Base-by-base conservation (phyloP, 192 early-diverging fungal species). In the Entomortierella chlamydospora region DNA sequence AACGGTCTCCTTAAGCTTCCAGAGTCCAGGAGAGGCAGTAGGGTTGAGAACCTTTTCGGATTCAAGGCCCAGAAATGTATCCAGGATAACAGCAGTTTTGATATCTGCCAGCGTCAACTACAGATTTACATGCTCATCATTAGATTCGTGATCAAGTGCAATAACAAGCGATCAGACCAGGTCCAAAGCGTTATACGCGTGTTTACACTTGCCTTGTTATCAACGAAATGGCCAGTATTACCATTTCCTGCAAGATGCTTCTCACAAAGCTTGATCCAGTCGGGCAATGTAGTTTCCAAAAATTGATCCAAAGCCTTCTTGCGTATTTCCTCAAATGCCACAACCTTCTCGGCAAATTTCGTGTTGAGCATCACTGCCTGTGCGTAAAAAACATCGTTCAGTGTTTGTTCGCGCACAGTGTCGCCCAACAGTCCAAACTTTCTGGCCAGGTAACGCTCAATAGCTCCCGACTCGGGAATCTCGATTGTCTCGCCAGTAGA, bases 401-500 rank as follows among this genome's bases (percentile, higher is more conserved):
- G 70, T 0, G 81, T 85, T 61, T 72, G 53, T 13, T 67, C 71
- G 18, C 63, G 51, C 25, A 55, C 41, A 31, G 73, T 70, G 1
- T 43, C 20, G 22, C 68, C 72, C 37, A 68, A 58, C 0, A 88
- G 30, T 4, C 23, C 42, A 43, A 73, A 74, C 58, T 81, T 85
- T 26, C 43, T 52, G 29, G 83, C 84, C 2, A 88, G 78, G 34
- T 84, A 85, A 7, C 85, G 74, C 51, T 84, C 84, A 33, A 88
- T 88, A 11, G 80, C 84, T 0, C 43, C 41, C 1, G 84, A 80
- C 20, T 89, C 84, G 45, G 81, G 62, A 0, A 89, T 77, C 12
- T 72, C 61, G 56, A 84, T 82, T 22, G 41, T 56, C 7, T 1
- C n/a, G 7, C 49, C 12, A 3, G 64, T n/a, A 26, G 64, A 23